phyloP scores from a whole-genome alignment of 192 early-diverging fungal species.

The Gigaspora rosea region DNA sequence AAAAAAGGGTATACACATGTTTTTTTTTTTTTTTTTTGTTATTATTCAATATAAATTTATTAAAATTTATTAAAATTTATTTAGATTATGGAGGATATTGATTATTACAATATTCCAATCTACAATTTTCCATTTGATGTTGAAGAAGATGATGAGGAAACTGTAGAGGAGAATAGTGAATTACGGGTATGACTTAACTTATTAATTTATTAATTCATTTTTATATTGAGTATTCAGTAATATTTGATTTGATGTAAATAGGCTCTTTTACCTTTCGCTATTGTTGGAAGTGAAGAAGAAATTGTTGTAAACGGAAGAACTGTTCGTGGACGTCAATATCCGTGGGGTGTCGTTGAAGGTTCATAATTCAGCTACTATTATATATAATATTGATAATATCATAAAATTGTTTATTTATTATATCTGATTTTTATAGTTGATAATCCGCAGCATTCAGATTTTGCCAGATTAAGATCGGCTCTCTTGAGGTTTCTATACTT shows the following conservation, averaged over 20 bases:
- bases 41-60: background rate
- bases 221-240: too few relatives aligned
- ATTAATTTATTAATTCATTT: too few relatives aligned
- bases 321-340: constrained; percentile 91
- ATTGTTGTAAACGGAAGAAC: constrained; percentile 81
- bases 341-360: constrained; percentile 92
- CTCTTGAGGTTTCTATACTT: constrained; percentile 63
- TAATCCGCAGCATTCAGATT: constrained; percentile 96
- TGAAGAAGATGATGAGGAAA: constrained; percentile 99
- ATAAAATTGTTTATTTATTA: background rate
- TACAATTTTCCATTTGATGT: constrained; percentile 97
- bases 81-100: constrained; percentile 95
- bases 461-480: constrained; percentile 89
- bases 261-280: constrained; percentile 88
- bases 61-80: too few relatives aligned
- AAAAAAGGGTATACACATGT: constrained; percentile 64
- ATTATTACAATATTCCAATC: constrained; percentile 92
- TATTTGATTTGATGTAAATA: background rate
- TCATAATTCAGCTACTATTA: background rate
- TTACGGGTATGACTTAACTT: constrained; percentile 53
- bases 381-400: too few relatives aligned
- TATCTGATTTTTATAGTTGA: constrained; percentile 61
- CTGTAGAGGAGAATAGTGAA: constrained; percentile 96
- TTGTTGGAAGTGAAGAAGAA: constrained; percentile 94
- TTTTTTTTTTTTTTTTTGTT: too few relatives aligned